Base-by-base conservation (phyloP, 1,284 basidiomycete genomes). In the Leucoagaricus sp. region DNA sequence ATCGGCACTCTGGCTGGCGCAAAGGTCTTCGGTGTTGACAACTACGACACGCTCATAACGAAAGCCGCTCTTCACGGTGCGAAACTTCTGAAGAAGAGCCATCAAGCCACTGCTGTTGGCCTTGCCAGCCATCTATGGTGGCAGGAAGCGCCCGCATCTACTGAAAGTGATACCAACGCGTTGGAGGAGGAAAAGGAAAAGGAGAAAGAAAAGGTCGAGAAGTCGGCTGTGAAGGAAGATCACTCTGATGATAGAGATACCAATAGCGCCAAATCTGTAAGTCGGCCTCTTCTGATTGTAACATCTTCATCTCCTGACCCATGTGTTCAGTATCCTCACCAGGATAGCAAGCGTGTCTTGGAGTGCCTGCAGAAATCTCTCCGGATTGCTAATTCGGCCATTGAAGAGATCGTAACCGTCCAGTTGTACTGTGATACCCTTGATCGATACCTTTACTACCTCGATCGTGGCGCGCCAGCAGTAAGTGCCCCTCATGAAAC, bases 51-150 rank as follows among this genome's bases (percentile, higher is more conserved):
- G 3, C 74, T 98, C 60, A 94, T 97, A 66, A 96, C 95, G 33
- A 98, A 98, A 74, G 95, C 94, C 21, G 94, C 95, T 8, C 75
- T 97, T 63, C 95, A 98, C 69, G 94, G 93, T 4, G 92, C 94
- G 45, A 95, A 96, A 73, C 72, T 97, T 61, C 71, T 98, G 69
- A 98, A 98, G 82, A 97, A 98, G 79, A 92, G 93, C 25, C 95
- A 97, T 72, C 95, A 98, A 73, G 91, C 94, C 13, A 93, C 86
- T 5, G 95, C 94, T 3, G 94, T 98, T n/a, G 87, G 91, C 50
- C 80, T 95, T 40, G 95, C 95, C 2, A 96, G 93, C 69, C 95
- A 98, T 75, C 75, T 97, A 67, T 97, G 94, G 94, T 98, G 94
- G 94, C 95, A 98, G 70, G 89, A 91, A 61, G 80, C 79, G 12